Evolutionary conservation across 2,329 filamentous ascomycete species (phyloP).

Genomic region (Massarina eburnea): DNA sequence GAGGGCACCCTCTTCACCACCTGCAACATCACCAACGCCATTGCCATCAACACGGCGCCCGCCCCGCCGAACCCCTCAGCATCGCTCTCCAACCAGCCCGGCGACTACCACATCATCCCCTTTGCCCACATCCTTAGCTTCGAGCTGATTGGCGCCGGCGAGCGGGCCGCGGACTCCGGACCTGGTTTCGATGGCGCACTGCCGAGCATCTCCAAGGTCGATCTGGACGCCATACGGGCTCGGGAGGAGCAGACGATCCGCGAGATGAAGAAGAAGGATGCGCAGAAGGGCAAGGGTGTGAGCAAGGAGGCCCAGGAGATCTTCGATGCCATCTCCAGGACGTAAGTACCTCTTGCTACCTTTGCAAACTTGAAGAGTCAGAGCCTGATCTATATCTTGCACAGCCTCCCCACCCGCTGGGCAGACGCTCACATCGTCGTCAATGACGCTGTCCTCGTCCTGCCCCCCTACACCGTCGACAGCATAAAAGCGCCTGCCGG

Average conservation of each 20-base stretch:
- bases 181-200: constrained; percentile 49
- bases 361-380: background rate
- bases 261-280: constrained; percentile 59
- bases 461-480: constrained; percentile 59
- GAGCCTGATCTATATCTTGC: background rate
- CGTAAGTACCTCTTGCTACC: constrained; percentile 42
- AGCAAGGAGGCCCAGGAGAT: constrained; percentile 63
- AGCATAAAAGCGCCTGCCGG: constrained; percentile 52
- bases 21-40: constrained; percentile 61
- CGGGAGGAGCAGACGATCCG: constrained; percentile 59
- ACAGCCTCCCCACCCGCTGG: constrained; percentile 60
- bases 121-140: constrained; percentile 61
- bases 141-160: constrained; percentile 51
- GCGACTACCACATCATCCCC: constrained; percentile 63
- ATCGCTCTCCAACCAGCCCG: constrained; percentile 43
- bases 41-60: constrained; percentile 61
- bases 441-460: constrained; percentile 61
- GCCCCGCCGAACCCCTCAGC: constrained; percentile 47
- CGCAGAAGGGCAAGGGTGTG: constrained; percentile 62
- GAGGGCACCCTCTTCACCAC: constrained; percentile 66
- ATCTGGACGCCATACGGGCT: constrained; percentile 56
- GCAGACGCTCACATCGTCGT: constrained; percentile 61
- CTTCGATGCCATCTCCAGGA: constrained; percentile 62
- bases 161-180: constrained; percentile 37
- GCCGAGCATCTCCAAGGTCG: constrained; percentile 54